Evolutionary conservation across 768 basidiomycete species (phyloP), one percentile per base, ranked within the genome.

Genomic region (Pleurotus tuber-regium): DNA sequence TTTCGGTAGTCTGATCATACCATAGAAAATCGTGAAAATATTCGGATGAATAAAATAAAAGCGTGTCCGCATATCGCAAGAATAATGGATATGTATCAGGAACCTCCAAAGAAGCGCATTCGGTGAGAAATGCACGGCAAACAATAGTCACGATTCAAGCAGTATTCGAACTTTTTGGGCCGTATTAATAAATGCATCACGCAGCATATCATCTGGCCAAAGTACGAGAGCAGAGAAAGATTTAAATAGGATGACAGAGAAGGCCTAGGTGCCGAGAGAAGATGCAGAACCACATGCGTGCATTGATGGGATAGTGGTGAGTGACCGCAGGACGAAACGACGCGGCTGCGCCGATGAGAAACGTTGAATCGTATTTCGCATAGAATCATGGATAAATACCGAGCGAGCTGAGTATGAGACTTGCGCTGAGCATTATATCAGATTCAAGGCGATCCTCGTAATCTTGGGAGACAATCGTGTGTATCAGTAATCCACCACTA

Each of bases 121-220:
- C 19, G 31, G 21, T 47, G 46, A 47, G 46, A 47, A 42, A n/a
- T n/a, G 24, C 12, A 16, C 28, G 46, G 46, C 31, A 30, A 29
- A 23, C 46, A 42, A 31, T 30, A 19, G 23, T 18, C 26, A 18
- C 18, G 16, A 6, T 18, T 3, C n/a, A n/a, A n/a, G n/a, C n/a
- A n/a, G n/a, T n/a, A n/a, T n/a, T n/a, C n/a, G n/a, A n/a, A n/a
- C n/a, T n/a, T n/a, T n/a, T n/a, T n/a, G n/a, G n/a, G n/a, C n/a
- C n/a, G n/a, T n/a, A n/a, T n/a, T n/a, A n/a, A n/a, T n/a, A n/a
- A n/a, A n/a, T n/a, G n/a, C n/a, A 47, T 35, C 16, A 47, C 31
- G 28, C 21, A 47, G 46, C 46, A 47, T n/a, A 47, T 47, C 46
- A 47, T 47, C 46, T 33, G 12, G 28, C 21, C 46, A 47, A 29